Evolutionary conservation across 257 asterid species (phyloP).

Genomic region (Gentiana straminea): DNA sequence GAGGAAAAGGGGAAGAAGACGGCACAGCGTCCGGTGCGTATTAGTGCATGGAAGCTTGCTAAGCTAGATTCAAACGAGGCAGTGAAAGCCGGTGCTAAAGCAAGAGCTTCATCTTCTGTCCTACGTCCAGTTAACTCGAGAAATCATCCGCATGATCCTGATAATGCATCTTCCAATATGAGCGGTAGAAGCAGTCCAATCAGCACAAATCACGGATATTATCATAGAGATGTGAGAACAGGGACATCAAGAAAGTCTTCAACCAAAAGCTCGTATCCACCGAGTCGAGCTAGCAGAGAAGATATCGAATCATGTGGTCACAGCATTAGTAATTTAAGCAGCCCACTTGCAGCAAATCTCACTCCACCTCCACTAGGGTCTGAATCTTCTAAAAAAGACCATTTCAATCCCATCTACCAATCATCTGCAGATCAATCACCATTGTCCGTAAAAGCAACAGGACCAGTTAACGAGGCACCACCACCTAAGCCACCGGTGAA

Average conservation of each 20-base stretch:
- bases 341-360: constrained; percentile 58
- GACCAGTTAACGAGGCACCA: constrained; percentile 19
- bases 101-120: constrained; percentile 88
- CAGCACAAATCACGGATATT: constrained; percentile 52
- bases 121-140: constrained; percentile 61
- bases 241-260: constrained; percentile 57
- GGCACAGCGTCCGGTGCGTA: constrained; percentile 63
- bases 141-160: constrained; percentile 45
- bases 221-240: constrained; percentile 34
- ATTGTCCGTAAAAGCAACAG: constrained; percentile 27
- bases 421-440: constrained; percentile 49
- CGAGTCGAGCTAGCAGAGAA: constrained; percentile 73
- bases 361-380: constrained; percentile 36
- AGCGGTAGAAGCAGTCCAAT: constrained; percentile 70
- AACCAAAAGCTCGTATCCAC: constrained; percentile 64
- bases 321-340: constrained; percentile 72
- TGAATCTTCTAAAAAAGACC: constrained; percentile 39
- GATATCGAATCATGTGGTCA: constrained; percentile 59
- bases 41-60: constrained; percentile 97
- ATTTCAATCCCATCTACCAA: constrained; percentile 58
- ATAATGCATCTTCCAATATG: constrained; percentile 48
- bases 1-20: constrained; percentile 49
- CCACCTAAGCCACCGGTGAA: constrained; percentile 19
- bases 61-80: constrained; percentile 82
- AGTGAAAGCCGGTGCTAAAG: constrained; percentile 83